Evolutionary conservation across 139 green algal genomes (phyloP), one percentile per base, ranked within the genome.

Genomic region (Mychonastes homosphaera): DNA sequence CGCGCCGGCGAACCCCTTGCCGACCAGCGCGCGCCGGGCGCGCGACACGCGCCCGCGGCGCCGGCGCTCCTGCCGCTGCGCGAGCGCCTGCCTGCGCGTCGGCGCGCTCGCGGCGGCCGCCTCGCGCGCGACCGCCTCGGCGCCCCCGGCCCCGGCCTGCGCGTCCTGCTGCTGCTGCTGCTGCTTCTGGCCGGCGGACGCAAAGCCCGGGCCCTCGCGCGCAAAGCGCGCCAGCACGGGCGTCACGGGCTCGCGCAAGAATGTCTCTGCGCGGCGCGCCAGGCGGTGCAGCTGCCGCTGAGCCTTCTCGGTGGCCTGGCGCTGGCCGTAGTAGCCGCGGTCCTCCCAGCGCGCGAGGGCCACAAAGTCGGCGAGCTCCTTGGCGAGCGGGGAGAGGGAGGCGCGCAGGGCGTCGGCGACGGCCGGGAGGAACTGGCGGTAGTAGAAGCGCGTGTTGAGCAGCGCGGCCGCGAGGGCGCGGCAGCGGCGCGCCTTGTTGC

Each of bases 291-390:
- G 74, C 62, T 93, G 79, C 30, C 89, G 72, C 67, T 95, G 80
- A 6, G 82, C 79, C 64, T 88, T 90, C 58, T 98, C 92, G 4
- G 73, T 84, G 38, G 69, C 78, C 2, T 62, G 55, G 43, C 74
- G 74, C 77, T 95, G 73, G 1, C 84, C 78, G 63, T 96, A 94
- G 74, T 90, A 95, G 33, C 88, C 87, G 8, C 87, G 73, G 75
- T 99, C 89, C 67, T 99, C 92, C 92, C 92, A 99, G 64, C 88
- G 91, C n/a, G 89, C 82, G 48, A 99, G 78, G 47, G 70, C 57
- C 26, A 96, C 87, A 80, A 97, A 96, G 70, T 96, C 91, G 40
- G 57, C 18, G 33, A 98, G 75, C 47, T 95, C 82, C 64, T 94
- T 90, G 48, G 89, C 81, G 6, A 90, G 52, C 0, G 81, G 78